Conservation (phyloP, 139 green algal genomes). For the Coelastrella sp. region DNA sequence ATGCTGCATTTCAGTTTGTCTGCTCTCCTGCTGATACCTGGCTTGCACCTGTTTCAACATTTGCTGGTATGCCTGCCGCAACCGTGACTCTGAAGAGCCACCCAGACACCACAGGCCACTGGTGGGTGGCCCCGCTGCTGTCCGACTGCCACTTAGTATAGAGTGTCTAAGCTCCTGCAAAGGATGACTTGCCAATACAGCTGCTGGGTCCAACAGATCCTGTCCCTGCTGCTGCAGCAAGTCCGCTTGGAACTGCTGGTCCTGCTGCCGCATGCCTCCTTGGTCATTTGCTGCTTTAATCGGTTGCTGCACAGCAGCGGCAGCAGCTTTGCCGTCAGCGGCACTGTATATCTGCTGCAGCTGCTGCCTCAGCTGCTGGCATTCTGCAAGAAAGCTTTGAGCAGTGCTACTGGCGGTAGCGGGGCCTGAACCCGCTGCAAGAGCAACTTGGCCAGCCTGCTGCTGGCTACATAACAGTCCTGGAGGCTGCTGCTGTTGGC, state of each 20-base stretch:
- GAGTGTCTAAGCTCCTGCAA: slow-evolving; percentile 9
- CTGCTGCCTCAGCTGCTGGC: slow-evolving; percentile 32
- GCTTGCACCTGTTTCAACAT: slow-evolving; percentile 39
- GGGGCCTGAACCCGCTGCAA: neutral
- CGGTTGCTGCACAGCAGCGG: neutral
- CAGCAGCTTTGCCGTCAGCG: neutral
- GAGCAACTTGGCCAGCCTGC: neutral
- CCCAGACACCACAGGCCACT: neutral
- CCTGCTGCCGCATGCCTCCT: neutral
- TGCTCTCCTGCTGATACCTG: slow-evolving; percentile 26
- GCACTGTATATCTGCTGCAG: slow-evolving; percentile 14
- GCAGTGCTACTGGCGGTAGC: neutral
- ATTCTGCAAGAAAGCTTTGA: slow-evolving; percentile 2
- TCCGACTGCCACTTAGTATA: neutral
- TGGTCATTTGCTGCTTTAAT: neutral
- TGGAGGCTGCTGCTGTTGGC: neutral
- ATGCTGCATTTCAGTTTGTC: slow-evolving; percentile 4
- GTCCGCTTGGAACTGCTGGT: neutral
- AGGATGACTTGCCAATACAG: neutral
- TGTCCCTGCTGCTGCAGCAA: neutral
- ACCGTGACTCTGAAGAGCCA: neutral
- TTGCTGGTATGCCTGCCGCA: slow-evolving; percentile 38
- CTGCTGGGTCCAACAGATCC: neutral
- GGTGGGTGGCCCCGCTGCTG: neutral
- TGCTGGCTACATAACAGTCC: neutral